These are phyloP conservation scores for Scalesia atractyloides DNA, from an alignment of 129 eudicot genomes.

Conservation along the genomic window DNA sequence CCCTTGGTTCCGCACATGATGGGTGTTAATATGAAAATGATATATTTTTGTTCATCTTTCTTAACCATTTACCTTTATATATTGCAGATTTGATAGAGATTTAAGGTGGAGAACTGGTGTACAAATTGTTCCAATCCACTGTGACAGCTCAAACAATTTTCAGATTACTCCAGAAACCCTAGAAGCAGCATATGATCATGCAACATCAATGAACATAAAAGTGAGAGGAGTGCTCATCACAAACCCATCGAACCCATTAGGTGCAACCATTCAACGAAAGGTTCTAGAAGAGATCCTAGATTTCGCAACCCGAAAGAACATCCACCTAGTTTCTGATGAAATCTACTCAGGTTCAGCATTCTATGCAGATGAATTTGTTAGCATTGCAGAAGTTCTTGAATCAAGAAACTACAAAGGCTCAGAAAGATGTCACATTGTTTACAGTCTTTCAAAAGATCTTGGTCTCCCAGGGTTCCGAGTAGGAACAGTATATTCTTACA, in stretches of 20 bases:
- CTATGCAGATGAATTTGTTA: slow-evolving; percentile 58
- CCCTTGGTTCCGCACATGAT: too few relatives aligned
- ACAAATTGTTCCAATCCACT: slow-evolving; percentile 74
- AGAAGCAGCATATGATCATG: slow-evolving; percentile 69
- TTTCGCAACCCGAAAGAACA: slow-evolving; percentile 58
- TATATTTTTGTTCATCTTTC: background rate
- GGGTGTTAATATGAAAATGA: too few relatives aligned
- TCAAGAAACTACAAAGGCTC: slow-evolving; percentile 53
- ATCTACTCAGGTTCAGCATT: slow-evolving; percentile 96
- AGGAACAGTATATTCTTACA: slow-evolving; percentile 83
- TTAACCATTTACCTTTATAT: slow-evolving; percentile 1
- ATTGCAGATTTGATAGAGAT: slow-evolving; percentile 89
- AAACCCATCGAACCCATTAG: slow-evolving; percentile 93
- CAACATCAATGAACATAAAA: slow-evolving; percentile 60
- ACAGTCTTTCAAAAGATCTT: slow-evolving; percentile 85
- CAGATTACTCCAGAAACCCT: slow-evolving; percentile 70
- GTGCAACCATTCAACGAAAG: slow-evolving; percentile 66
- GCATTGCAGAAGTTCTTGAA: slow-evolving; percentile 77
- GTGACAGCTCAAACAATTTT: slow-evolving; percentile 88
- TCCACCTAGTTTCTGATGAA: slow-evolving; percentile 87
- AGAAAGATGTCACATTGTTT: slow-evolving; percentile 89
- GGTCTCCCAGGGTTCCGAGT: slow-evolving; percentile 94
- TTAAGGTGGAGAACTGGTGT: slow-evolving; percentile 96
- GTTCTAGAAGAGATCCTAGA: slow-evolving; percentile 64
- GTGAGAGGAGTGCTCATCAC: slow-evolving; percentile 81